These are phyloP conservation scores for Diaporthe sp. DNA, from an alignment of 2,329 filamentous ascomycete species.

Conservation along the genomic window DNA sequence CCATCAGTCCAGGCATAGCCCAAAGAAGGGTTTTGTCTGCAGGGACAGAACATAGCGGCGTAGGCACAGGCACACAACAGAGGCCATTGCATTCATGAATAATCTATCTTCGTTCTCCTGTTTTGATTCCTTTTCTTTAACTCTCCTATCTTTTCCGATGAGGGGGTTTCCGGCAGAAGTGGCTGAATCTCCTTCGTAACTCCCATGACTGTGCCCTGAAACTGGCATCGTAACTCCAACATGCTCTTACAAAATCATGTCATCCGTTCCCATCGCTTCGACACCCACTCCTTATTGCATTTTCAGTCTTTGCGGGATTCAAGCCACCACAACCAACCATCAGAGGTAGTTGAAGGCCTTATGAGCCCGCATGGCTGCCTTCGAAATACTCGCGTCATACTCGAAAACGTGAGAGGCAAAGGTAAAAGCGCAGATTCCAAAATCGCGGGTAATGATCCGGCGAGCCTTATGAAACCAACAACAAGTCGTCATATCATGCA, in stretches of 20 bases:
- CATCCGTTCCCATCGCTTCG: background rate
- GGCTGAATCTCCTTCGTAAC: background rate
- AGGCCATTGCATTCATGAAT: background rate
- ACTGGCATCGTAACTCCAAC: background rate
- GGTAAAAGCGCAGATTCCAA: too few species aligned
- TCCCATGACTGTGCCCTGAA: constrained; percentile 1
- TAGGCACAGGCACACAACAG: background rate
- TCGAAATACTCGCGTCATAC: background rate
- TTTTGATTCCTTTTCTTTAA: background rate
- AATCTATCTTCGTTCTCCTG: background rate
- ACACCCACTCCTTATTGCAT: background rate
- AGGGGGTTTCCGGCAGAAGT: background rate
- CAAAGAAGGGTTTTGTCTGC: background rate
- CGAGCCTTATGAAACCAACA: background rate
- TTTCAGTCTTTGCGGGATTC: background rate
- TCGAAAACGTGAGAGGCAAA: background rate
- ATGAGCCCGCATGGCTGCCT: too few species aligned
- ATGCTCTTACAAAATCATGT: background rate
- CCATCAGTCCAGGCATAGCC: background rate
- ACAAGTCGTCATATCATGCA: background rate
- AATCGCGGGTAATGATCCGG: background rate
- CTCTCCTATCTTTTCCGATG: background rate
- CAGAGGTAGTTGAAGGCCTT: background rate
- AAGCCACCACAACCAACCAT: background rate
- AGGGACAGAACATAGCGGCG: background rate